Evolutionary conservation across 192 early-diverging fungal species (phyloP).

Genomic region (Backusella tarrabulga): DNA sequence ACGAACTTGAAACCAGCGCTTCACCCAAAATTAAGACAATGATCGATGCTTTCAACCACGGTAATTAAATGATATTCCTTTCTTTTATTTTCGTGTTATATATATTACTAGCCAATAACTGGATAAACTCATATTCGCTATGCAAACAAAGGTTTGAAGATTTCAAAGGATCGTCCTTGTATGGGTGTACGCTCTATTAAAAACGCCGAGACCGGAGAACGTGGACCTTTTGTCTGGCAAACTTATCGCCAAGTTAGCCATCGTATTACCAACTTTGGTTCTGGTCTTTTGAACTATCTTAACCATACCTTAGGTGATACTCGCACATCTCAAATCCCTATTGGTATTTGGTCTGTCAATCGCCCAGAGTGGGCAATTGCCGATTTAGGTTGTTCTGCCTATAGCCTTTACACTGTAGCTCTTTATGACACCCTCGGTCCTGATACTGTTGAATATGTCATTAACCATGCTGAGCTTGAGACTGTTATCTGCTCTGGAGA

Average conservation of each 20-base stretch:
- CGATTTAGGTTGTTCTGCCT: slow-evolving; percentile 63
- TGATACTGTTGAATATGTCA: slow-evolving; percentile 79
- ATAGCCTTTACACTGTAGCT: slow-evolving; percentile 68
- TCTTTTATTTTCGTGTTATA: neutral
- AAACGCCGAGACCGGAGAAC: slow-evolving; percentile 56
- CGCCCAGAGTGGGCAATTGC: slow-evolving; percentile 75
- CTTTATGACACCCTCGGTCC: slow-evolving; percentile 90
- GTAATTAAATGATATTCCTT: slow-evolving; percentile 24
- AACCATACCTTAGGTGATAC: slow-evolving; percentile 37
- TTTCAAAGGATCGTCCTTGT: slow-evolving; percentile 54
- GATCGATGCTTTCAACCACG: slow-evolving; percentile 46
- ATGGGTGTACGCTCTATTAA: slow-evolving; percentile 61
- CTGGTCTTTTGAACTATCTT: slow-evolving; percentile 64
- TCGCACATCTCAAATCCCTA: slow-evolving; percentile 20
- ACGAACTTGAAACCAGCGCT: slow-evolving; percentile 32
- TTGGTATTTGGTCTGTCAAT: slow-evolving; percentile 78
- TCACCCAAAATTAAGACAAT: slow-evolving; percentile 50
- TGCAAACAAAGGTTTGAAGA: slow-evolving; percentile 44
- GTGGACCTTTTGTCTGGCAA: slow-evolving; percentile 70
- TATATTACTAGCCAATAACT: neutral
- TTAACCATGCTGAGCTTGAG: slow-evolving; percentile 81
- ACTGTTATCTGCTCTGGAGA: slow-evolving; percentile 65
- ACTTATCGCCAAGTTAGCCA: slow-evolving; percentile 65
- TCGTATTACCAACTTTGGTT: slow-evolving; percentile 63
- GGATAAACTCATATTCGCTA: neutral